These are phyloP conservation scores for Fonsecaea multimorphosa DNA, from an alignment of 2,329 filamentous ascomycete genomes.

Conservation along the genomic window DNA sequence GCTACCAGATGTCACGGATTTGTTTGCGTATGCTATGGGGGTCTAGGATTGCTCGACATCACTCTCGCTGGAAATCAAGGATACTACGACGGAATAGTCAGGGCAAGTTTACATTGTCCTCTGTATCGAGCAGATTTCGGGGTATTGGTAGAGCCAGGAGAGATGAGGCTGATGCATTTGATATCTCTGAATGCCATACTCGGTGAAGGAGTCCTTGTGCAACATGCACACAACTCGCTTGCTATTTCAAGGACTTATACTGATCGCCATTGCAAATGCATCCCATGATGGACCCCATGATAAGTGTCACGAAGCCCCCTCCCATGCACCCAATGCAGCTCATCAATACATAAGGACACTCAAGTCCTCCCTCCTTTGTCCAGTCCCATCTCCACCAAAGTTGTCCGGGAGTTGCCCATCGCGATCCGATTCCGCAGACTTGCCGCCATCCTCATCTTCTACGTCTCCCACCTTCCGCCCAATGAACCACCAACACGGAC, in stretches of 20 bases:
- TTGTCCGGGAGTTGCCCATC: neutral
- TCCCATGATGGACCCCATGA: no score
- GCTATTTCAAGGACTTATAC: neutral
- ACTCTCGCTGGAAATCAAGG: conserved; percentile 21
- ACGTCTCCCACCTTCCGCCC: conserved; percentile 27
- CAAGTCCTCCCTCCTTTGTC: neutral
- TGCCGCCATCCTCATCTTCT: neutral
- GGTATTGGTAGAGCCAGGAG: neutral
- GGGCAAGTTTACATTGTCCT: neutral
- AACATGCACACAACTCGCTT: neutral
- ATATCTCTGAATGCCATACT: neutral
- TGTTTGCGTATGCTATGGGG: conserved; percentile 31
- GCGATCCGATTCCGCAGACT: neutral
- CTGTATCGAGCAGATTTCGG: conserved; percentile 7
- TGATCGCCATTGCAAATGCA: neutral
- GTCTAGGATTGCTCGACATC: conserved; percentile 30
- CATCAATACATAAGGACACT: neutral
- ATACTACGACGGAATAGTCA: neutral
- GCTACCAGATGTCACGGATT: conserved; percentile 23
- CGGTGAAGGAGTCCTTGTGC: neutral
- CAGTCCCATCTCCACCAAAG: neutral
- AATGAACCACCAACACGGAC: conserved; percentile 39
- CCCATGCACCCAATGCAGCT: neutral
- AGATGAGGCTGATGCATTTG: conserved; percentile 5
- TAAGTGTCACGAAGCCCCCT: no score